phyloP scores from a whole-genome alignment of 139 green algal species.

The Haematococcus sp. region DNA sequence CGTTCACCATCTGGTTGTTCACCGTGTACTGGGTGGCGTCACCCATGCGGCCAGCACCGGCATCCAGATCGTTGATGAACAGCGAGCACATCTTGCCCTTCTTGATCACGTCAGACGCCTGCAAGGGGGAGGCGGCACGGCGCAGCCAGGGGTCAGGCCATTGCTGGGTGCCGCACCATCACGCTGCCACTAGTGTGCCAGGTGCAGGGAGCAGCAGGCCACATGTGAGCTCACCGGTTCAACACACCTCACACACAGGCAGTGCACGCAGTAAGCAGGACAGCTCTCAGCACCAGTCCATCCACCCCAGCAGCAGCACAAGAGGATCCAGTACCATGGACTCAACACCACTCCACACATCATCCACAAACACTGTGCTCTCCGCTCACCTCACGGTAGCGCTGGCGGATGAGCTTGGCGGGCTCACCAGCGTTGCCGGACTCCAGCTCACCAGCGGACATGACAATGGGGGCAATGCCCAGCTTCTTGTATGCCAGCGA shows the following conservation, averaged over 20 bases:
- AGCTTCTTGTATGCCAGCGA: conserved; percentile 97
- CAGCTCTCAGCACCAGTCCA: neutral
- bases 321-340: no score
- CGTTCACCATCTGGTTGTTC: conserved; percentile 99
- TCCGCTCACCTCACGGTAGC: conserved; percentile 71
- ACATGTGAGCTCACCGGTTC: neutral
- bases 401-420: conserved; percentile 96
- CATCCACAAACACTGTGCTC: neutral
- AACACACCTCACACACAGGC: no score
- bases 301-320: no score
- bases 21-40: conserved; percentile 98
- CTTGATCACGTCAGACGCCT: conserved; percentile 97
- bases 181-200: neutral
- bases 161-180: no score
- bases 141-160: neutral
- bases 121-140: conserved; percentile 3
- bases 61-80: conserved; percentile 99
- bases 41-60: conserved; percentile 95
- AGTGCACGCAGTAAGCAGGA: neutral
- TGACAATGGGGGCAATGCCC: conserved; percentile 95
- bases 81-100: conserved; percentile 98
- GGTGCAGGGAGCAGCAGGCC: neutral
- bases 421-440: conserved; percentile 97
- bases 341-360: no score
- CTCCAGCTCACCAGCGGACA: conserved; percentile 98